phyloP scores from a whole-genome alignment of 495 filamentous ascomycete genomes.

The Penicillium alfredii region DNA sequence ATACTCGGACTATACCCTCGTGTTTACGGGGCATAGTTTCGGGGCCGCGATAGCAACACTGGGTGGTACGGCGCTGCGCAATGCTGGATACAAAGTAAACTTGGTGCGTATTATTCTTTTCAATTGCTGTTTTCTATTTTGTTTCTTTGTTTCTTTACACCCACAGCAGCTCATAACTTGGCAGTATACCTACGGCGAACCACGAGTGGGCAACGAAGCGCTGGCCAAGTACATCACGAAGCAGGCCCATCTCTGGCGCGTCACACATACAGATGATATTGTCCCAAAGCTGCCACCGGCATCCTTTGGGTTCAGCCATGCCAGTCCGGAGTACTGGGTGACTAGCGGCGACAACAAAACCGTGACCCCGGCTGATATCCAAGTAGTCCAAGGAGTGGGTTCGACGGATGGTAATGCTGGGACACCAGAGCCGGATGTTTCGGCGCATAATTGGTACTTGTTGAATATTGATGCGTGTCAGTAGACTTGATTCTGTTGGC shows the following conservation, averaged over 20 bases:
- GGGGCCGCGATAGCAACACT: constrained; percentile 61
- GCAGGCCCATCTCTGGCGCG: constrained; percentile 50
- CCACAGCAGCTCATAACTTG: neutral
- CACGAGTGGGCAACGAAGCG: constrained; percentile 56
- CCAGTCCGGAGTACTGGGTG: constrained; percentile 65
- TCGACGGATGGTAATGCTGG: constrained; percentile 38
- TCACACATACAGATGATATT: constrained; percentile 63
- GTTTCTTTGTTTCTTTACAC: too few species aligned
- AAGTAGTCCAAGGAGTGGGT: constrained; percentile 29
- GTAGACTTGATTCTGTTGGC: neutral
- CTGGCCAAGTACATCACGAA: constrained; percentile 51
- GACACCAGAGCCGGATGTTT: neutral
- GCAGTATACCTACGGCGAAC: constrained; percentile 62
- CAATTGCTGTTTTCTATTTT: too few species aligned
- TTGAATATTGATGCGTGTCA: constrained; percentile 17
- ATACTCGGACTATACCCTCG: constrained; percentile 48
- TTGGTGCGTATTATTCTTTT: constrained; percentile 22
- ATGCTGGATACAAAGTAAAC: constrained; percentile 33
- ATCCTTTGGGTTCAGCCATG: constrained; percentile 51
- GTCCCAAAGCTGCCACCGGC: constrained; percentile 59
- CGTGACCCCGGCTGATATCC: constrained; percentile 39
- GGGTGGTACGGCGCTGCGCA: constrained; percentile 52
- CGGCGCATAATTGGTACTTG: constrained; percentile 22
- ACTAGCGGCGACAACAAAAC: constrained; percentile 31
- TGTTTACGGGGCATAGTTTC: constrained; percentile 62